Evolutionary conservation across 1,284 basidiomycete genomes (phyloP).

Genomic region (Peniophora sp.): DNA sequence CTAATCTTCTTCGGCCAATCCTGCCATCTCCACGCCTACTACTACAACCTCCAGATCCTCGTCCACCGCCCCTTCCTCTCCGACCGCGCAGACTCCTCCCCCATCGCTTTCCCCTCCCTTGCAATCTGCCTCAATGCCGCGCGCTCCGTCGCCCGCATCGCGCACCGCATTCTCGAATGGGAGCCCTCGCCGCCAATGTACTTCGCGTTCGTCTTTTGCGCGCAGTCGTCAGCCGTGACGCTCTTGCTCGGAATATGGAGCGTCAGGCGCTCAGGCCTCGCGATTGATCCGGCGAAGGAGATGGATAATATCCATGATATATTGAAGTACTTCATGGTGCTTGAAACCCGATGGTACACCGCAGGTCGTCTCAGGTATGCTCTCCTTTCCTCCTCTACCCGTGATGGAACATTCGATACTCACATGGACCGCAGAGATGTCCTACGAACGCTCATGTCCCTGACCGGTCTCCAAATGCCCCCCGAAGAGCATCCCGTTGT

Average conservation of each 20-base stretch:
- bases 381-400: neutral
- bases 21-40: conserved; percentile 54
- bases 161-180: neutral
- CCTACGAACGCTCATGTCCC: neutral
- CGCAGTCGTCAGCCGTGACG: conserved; percentile 44
- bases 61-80: conserved; percentile 82
- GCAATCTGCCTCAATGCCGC: conserved; percentile 84
- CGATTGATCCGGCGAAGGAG: conserved; percentile 42
- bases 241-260: conserved; percentile 65
- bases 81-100: conserved; percentile 47
- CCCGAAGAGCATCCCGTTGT: neutral
- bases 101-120: conserved; percentile 60
- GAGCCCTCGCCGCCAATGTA: neutral
- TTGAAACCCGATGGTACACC: neutral
- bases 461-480: neutral
- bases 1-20: conserved; percentile 61
- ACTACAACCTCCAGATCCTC: conserved; percentile 71
- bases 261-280: conserved; percentile 41
- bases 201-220: conserved; percentile 32
- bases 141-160: conserved; percentile 65
- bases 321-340: neutral
- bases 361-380: neutral
- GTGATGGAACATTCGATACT: neutral
- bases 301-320: conserved; percentile 54
- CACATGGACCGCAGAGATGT: neutral